Percentiles rank a stretch among this genome's conserved stretches.
Conservation (phyloP, 1,284 basidiomycete species). For the Moesziomyces aphidis region DNA sequence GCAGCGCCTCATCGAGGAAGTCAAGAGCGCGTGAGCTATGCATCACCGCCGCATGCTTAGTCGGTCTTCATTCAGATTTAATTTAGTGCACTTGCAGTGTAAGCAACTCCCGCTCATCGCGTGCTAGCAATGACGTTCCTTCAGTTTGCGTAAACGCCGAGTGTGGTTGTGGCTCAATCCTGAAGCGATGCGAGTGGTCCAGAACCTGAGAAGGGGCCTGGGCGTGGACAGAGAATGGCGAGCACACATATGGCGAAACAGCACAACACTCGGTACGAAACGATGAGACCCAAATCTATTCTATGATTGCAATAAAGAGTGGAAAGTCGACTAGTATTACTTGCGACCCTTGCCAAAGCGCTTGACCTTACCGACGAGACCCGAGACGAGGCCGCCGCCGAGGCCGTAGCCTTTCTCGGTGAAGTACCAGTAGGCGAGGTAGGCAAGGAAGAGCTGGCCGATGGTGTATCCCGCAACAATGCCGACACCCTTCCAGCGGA, state of each 20-base stretch:
- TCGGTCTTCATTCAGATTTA: too few relatives aligned
- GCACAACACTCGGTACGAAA: too few relatives aligned
- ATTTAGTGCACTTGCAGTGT: too few relatives aligned
- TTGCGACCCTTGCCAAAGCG: conserved; percentile 21
- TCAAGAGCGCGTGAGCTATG: background rate
- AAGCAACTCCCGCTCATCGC: too few relatives aligned
- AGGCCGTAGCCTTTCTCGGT: conserved; percentile 45
- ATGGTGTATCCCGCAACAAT: conserved; percentile 51
- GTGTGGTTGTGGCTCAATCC: too few relatives aligned
- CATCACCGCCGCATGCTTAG: too few relatives aligned
- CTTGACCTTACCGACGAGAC: conserved; percentile 15
- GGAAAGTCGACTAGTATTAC: background rate
- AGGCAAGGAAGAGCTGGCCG: conserved; percentile 40
- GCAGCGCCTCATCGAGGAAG: conserved; percentile 8
- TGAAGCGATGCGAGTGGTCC: too few relatives aligned
- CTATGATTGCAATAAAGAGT: background rate
- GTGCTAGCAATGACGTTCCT: too few relatives aligned
- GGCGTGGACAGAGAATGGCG: too few relatives aligned
- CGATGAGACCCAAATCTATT: background rate
- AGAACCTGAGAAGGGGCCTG: too few relatives aligned
- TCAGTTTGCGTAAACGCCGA: too few relatives aligned
- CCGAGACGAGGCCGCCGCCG: conserved; percentile 25
- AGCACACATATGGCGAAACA: too few relatives aligned
- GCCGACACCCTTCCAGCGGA: conserved; percentile 53
- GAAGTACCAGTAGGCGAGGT: conserved; percentile 53